A percentile compares a stretch with the other conserved stretches of the same genome.
phyloP scores from a whole-genome alignment of 1,284 basidiomycete species.

The Pyrrhoderma lamaoense region DNA sequence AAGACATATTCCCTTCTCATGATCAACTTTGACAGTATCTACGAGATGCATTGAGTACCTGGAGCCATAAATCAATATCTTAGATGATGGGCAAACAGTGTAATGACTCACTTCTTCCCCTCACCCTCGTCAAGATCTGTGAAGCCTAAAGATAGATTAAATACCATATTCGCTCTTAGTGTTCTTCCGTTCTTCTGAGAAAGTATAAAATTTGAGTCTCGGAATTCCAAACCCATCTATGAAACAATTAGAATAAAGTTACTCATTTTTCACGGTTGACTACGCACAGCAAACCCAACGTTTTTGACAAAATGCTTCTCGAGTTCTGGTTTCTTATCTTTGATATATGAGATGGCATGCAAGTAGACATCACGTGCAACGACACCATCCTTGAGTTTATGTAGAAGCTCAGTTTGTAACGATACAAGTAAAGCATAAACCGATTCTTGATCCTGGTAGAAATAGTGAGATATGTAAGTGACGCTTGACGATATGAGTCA shows the following conservation, averaged over 20 bases:
- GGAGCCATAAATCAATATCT: slow-evolving; percentile 4
- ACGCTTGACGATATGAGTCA: slow-evolving; percentile 28
- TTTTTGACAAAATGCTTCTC: slow-evolving; percentile 85
- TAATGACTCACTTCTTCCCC: slow-evolving; percentile 58
- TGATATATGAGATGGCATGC: slow-evolving; percentile 66
- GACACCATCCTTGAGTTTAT: slow-evolving; percentile 77
- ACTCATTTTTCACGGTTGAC: background rate
- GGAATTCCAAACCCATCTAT: slow-evolving; percentile 91
- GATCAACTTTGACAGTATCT: slow-evolving; percentile 81
- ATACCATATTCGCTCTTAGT: slow-evolving; percentile 77
- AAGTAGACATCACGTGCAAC: slow-evolving; percentile 76
- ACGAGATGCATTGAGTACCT: slow-evolving; percentile 88
- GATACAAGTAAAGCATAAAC: slow-evolving; percentile 77
- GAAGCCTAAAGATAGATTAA: slow-evolving; percentile 83
- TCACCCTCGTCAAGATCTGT: slow-evolving; percentile 71
- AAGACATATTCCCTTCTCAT: slow-evolving; percentile 62
- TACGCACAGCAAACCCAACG: slow-evolving; percentile 79
- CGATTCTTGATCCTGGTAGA: slow-evolving; percentile 74
- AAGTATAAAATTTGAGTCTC: slow-evolving; percentile 82
- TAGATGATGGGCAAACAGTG: background rate
- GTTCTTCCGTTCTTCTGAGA: slow-evolving; percentile 72
- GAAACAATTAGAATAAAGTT: slow-evolving; percentile 1
- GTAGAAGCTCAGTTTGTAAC: slow-evolving; percentile 72
- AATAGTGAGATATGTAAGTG: slow-evolving; percentile 10
- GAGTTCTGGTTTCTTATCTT: slow-evolving; percentile 73